These are phyloP conservation scores for Epithele typhae DNA, from an alignment of 768 basidiomycete genomes.

Conservation along the genomic window DNA sequence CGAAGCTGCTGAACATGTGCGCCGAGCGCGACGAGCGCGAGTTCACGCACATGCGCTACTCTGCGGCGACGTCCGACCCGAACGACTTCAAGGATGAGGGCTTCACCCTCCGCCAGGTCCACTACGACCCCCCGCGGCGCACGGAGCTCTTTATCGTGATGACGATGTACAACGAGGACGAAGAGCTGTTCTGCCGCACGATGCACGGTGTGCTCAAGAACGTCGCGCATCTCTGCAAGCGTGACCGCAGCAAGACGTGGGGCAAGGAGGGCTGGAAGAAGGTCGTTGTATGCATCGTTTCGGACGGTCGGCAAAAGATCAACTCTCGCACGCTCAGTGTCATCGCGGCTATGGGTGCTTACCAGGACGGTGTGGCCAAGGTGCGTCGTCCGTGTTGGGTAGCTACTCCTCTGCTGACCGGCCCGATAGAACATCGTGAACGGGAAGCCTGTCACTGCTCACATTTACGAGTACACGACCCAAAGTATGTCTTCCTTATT, in stretches of 20 bases:
- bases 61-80: constrained; percentile 93
- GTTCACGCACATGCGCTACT: constrained; percentile 95
- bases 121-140: constrained; percentile 85
- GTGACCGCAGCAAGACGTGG: constrained; percentile 91
- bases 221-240: constrained; percentile 80
- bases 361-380: constrained; percentile 93
- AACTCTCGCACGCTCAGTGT: constrained; percentile 80
- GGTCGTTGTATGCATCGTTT: constrained; percentile 90
- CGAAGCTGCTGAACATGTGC: constrained; percentile 87
- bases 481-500: constrained; percentile 55
- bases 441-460: constrained; percentile 77
- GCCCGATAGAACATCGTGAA: constrained; percentile 63
- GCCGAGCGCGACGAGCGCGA: constrained; percentile 75
- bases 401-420: too few species aligned
- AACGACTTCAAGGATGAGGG: constrained; percentile 81
- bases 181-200: constrained; percentile 84
- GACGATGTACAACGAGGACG: constrained; percentile 97
- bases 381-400: constrained; percentile 30
- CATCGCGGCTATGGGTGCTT: constrained; percentile 89
- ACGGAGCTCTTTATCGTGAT: constrained; percentile 97
- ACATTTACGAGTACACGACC: constrained; percentile 92
- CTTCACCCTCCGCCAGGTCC: constrained; percentile 86
- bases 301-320: constrained; percentile 82
- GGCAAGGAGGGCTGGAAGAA: constrained; percentile 98
- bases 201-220: constrained; percentile 98